phyloP scores from a whole-genome alignment of 2,329 filamentous ascomycete species.

The Sclerotinia borealis region DNA sequence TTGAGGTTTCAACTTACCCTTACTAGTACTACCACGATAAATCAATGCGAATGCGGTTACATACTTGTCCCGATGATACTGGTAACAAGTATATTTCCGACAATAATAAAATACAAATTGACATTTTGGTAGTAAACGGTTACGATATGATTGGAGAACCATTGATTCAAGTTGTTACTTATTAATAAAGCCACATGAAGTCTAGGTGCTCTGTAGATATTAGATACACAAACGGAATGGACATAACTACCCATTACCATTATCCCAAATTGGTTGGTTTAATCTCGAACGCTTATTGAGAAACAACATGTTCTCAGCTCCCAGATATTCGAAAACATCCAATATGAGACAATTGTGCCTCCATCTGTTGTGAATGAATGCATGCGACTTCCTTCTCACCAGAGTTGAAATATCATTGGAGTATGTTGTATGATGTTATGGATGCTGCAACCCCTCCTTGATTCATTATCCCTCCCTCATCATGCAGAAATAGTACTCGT shows the following conservation, averaged over 20 bases:
- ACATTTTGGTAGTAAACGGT: too few species aligned
- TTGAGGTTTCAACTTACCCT: background rate
- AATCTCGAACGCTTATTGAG: too few species aligned
- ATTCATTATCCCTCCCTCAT: background rate
- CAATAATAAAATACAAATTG: too few species aligned
- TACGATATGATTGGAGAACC: too few species aligned
- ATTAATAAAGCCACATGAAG: background rate
- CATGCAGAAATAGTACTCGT: background rate
- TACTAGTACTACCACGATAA: too few species aligned
- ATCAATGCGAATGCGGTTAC: background rate
- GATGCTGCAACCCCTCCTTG: background rate
- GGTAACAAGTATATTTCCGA: too few species aligned
- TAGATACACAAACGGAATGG: background rate
- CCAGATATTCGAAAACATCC: background rate
- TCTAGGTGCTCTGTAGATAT: too few species aligned
- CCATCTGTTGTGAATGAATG: background rate
- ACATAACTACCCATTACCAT: background rate
- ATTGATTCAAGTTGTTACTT: too few species aligned
- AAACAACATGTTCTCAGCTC: background rate
- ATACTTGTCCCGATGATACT: too few species aligned
- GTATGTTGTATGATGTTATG: background rate
- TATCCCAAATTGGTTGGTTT: background rate
- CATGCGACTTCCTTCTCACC: background rate
- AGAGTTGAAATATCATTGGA: too few species aligned
- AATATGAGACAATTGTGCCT: background rate